A percentile compares a stretch with the other conserved stretches of the same genome.
phyloP scores from a whole-genome alignment of 352 stramenopile genomes.

The Thraustotheca clavata region DNA sequence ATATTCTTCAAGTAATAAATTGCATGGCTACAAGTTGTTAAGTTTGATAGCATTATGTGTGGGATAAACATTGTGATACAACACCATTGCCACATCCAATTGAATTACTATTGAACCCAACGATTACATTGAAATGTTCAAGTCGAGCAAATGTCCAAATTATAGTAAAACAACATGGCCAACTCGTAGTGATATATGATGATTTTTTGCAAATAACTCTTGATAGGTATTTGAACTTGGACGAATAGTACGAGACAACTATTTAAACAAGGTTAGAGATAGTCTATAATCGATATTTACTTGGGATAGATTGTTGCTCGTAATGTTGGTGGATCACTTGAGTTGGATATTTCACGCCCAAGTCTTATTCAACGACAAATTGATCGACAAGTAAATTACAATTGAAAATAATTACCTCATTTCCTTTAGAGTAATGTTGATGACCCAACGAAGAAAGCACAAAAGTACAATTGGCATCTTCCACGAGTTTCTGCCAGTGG shows the following conservation, averaged over 20 bases:
- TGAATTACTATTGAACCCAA: conserved; percentile 3
- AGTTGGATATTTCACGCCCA: conserved; percentile 1
- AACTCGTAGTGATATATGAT: not conserved
- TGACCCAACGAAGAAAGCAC: conserved; percentile 9
- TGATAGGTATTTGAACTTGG: conserved; percentile 3
- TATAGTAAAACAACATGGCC: not conserved
- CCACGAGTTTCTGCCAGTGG: conserved; percentile 6
- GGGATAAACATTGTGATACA: not conserved
- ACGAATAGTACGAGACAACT: not conserved
- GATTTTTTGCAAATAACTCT: not conserved
- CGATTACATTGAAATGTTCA: not conserved
- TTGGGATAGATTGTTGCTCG: not conserved
- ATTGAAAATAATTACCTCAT: not conserved
- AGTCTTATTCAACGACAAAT: conserved; percentile 8
- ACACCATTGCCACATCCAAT: not conserved
- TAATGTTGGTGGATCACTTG: conserved; percentile 5
- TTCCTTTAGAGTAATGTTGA: not conserved
- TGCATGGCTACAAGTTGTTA: not conserved
- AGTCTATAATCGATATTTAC: not conserved
- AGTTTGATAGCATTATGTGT: not conserved
- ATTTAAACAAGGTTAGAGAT: conserved; percentile 5
- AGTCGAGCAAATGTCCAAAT: not conserved
- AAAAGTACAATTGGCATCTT: conserved; percentile 9
- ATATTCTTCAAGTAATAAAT: not conserved
- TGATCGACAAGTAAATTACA: not conserved